Conservation (phyloP, 441 rosid genomes). For the Erodium chrysanthum region DNA sequence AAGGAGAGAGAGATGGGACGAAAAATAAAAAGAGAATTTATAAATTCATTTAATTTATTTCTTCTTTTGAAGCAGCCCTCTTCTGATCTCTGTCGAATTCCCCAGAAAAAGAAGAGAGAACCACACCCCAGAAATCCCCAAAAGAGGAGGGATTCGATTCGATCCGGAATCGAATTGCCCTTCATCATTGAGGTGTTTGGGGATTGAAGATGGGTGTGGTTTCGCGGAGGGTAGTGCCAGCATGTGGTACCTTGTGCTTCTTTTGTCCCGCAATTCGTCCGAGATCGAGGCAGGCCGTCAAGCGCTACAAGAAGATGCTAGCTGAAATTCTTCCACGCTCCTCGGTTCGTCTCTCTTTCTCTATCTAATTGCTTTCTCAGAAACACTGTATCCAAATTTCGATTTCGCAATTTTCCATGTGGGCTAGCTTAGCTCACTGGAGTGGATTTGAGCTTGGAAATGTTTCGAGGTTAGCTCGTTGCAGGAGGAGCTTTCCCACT, state of each 20-base stretch:
- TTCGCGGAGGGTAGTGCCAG: constrained; percentile 44
- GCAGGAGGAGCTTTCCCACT: not conserved
- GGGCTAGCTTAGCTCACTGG: not conserved
- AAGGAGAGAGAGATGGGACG: not conserved
- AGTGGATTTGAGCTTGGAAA: not conserved
- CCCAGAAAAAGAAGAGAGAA: not conserved
- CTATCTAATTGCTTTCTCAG: not conserved
- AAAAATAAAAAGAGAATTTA: too few relatives aligned
- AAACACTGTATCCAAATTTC: too few relatives aligned
- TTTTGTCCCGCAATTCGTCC: constrained; percentile 56
- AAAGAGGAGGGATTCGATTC: constrained; percentile 1
- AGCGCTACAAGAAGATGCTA: constrained; percentile 63
- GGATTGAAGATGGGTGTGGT: constrained; percentile 28
- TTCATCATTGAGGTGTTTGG: not conserved
- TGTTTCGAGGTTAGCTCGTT: not conserved
- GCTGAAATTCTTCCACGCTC: constrained; percentile 52
- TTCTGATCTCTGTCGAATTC: not conserved
- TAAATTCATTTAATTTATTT: not conserved
- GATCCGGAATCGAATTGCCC: not conserved
- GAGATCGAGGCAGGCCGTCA: constrained; percentile 69
- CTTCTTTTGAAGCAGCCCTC: not conserved
- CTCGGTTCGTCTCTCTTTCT: constrained; percentile 30
- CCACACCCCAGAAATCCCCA: not conserved
- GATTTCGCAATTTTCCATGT: not conserved
- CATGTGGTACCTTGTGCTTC: constrained; percentile 46